Percentiles rank a stretch among this genome's conserved stretches.
Conservation (phyloP, 768 basidiomycete genomes). For the Leccinum truebloodii region DNA sequence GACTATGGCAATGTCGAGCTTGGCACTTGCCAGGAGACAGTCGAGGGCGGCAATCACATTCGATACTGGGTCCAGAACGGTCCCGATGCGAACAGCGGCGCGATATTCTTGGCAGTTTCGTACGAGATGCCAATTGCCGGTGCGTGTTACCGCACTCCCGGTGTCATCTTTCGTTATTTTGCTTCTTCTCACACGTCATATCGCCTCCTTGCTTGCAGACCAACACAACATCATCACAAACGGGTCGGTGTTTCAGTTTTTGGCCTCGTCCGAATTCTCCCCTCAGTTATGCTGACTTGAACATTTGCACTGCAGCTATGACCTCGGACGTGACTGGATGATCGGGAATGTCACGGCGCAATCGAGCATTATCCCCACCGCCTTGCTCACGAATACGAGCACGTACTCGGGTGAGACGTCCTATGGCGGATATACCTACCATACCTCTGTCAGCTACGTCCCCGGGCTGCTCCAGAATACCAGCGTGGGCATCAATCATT, state of each 20-base stretch:
- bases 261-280: neutral
- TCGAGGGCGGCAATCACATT: conserved; percentile 85
- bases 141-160: conserved; percentile 34
- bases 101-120: conserved; percentile 73
- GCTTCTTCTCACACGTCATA: neutral
- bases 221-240: conserved; percentile 72
- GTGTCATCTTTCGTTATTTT: neutral
- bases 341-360: conserved; percentile 76
- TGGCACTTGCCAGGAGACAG: conserved; percentile 86
- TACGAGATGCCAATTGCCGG: conserved; percentile 68
- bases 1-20: conserved; percentile 78
- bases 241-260: conserved; percentile 44
- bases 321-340: conserved; percentile 84
- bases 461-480: conserved; percentile 71
- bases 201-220: conserved; percentile 32
- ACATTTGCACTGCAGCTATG: conserved; percentile 47
- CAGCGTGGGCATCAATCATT: conserved; percentile 71
- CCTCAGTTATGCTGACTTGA: neutral
- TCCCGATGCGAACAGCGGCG: conserved; percentile 58
- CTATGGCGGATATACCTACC: conserved; percentile 69
- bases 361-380: conserved; percentile 28
- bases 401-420: conserved; percentile 66
- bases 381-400: conserved; percentile 43
- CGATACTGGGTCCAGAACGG: conserved; percentile 89
- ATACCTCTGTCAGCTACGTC: conserved; percentile 66